Conservation (phyloP, 371 early-diverging fungal genomes). For the Phascolomyces articulosus region DNA sequence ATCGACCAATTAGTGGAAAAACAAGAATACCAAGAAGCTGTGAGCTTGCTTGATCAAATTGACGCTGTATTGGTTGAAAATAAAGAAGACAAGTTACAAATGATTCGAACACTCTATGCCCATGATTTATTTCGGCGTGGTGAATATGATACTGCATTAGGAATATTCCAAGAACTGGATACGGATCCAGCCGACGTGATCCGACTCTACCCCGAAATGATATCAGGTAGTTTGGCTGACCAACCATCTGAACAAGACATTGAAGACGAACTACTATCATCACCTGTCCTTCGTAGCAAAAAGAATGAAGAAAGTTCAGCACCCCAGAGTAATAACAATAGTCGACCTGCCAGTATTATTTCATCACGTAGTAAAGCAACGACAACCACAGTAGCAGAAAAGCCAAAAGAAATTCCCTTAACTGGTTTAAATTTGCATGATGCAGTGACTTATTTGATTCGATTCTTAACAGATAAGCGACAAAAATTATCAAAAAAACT, state of each 20-base stretch:
- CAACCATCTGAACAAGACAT: constrained; percentile 4
- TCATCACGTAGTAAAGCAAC: constrained; percentile 36
- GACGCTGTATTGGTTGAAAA: constrained; percentile 85
- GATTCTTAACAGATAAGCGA: constrained; percentile 75
- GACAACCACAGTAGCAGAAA: constrained; percentile 11
- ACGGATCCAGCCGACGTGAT: constrained; percentile 86
- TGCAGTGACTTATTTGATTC: constrained; percentile 67
- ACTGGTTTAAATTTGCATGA: constrained; percentile 55
- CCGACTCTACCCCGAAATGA: constrained; percentile 78
- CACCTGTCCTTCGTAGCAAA: constrained; percentile 14
- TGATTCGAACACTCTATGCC: constrained; percentile 83
- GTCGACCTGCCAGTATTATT: constrained; percentile 33
- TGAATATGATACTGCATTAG: constrained; percentile 81
- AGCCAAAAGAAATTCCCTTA: constrained; percentile 27
- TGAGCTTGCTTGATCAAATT: constrained; percentile 84
- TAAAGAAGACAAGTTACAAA: constrained; percentile 62
- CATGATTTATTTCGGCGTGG: constrained; percentile 80
- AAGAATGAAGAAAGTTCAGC: constrained; percentile 1
- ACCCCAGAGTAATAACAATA: neutral
- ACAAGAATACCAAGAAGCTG: constrained; percentile 83
- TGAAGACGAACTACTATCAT: constrained; percentile 14
- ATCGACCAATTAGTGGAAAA: constrained; percentile 79
- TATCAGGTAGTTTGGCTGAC: constrained; percentile 47
- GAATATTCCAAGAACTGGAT: constrained; percentile 78
- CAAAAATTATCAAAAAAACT: constrained; percentile 58